A percentile compares a stretch with the other conserved stretches of the same genome.
phyloP scores from a whole-genome alignment of 2,329 filamentous ascomycete species.

The Gremmenia infestans region DNA sequence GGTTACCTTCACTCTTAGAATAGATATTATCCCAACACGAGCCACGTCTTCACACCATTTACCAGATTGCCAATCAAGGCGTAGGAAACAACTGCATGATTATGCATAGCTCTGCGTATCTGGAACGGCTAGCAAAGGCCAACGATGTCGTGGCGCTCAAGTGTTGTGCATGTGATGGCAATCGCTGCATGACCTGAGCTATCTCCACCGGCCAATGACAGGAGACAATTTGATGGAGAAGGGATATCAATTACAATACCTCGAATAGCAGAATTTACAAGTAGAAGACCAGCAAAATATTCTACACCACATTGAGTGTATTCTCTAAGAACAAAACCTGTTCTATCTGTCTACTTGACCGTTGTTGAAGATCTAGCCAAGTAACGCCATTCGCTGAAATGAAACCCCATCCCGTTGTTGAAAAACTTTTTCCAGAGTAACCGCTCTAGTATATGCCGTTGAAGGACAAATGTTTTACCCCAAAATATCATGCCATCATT shows the following conservation, averaged over 20 bases:
- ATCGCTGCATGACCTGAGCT: not conserved
- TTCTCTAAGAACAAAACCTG: conserved; percentile 14
- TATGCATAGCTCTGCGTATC: not conserved
- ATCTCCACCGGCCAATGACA: not conserved
- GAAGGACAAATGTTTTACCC: conserved; percentile 55
- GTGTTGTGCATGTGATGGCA: not conserved
- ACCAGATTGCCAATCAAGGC: not conserved
- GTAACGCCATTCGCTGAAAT: conserved; percentile 33
- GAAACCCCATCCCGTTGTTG: conserved; percentile 31
- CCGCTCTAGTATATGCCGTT: conserved; percentile 48
- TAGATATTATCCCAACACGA: not conserved
- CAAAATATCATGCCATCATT: conserved; percentile 54
- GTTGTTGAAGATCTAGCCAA: conserved; percentile 37
- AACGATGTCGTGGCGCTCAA: not conserved
- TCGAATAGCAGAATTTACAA: not conserved
- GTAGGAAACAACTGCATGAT: not conserved
- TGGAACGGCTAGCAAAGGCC: not conserved
- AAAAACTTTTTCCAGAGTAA: conserved; percentile 29
- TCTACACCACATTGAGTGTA: not conserved
- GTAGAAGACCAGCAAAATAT: not conserved
- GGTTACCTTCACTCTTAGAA: not conserved
- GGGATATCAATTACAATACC: not conserved
- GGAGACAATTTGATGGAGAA: not conserved
- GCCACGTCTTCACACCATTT: not conserved
- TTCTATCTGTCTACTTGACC: conserved; percentile 33